Percentiles rank a stretch among this genome's conserved stretches.
These are phyloP conservation scores for Jamesozyma gamospora DNA, from an alignment of 805 yeast genomes.

Conservation along the genomic window DNA sequence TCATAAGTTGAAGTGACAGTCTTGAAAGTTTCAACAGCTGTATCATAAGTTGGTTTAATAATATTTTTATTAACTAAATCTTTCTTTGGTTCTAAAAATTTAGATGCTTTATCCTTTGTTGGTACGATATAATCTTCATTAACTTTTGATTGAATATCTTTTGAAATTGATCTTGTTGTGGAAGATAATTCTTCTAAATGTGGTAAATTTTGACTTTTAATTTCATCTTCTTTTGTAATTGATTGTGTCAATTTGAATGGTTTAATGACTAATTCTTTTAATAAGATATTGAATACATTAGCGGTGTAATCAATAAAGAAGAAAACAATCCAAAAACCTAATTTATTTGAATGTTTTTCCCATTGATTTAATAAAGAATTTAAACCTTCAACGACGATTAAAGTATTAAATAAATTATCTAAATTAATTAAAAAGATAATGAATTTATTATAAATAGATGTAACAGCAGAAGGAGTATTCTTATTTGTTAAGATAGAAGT, in stretches of 20 bases:
- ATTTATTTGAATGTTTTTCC: constrained; percentile 10
- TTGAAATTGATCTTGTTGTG: constrained; percentile 21
- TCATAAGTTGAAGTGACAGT: constrained; percentile 23
- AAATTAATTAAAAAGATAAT: constrained; percentile 3
- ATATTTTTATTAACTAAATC: constrained; percentile 3
- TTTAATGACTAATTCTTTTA: constrained; percentile 22
- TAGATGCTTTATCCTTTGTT: constrained; percentile 18
- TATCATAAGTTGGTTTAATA: constrained; percentile 12
- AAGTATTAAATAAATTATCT: constrained; percentile 20
- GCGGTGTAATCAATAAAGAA: constrained; percentile 26
- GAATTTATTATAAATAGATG: background rate
- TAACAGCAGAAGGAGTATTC: background rate
- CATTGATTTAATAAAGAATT: constrained; percentile 17
- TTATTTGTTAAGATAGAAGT: background rate
- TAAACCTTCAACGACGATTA: constrained; percentile 26
- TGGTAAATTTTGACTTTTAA: constrained; percentile 8
- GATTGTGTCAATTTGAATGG: constrained; percentile 14
- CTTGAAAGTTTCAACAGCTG: constrained; percentile 20
- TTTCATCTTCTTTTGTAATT: background rate
- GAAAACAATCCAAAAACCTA: constrained; percentile 24
- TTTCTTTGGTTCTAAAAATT: constrained; percentile 15
- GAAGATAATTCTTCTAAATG: constrained; percentile 23
- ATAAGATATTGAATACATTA: constrained; percentile 21
- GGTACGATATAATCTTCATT: constrained; percentile 16
- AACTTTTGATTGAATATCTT: constrained; percentile 18